Percentiles rank a stretch among this genome's conserved stretches.
These are phyloP conservation scores for Starmerella bombicola DNA, from an alignment of 805 yeast genomes.

Conservation along the genomic window DNA sequence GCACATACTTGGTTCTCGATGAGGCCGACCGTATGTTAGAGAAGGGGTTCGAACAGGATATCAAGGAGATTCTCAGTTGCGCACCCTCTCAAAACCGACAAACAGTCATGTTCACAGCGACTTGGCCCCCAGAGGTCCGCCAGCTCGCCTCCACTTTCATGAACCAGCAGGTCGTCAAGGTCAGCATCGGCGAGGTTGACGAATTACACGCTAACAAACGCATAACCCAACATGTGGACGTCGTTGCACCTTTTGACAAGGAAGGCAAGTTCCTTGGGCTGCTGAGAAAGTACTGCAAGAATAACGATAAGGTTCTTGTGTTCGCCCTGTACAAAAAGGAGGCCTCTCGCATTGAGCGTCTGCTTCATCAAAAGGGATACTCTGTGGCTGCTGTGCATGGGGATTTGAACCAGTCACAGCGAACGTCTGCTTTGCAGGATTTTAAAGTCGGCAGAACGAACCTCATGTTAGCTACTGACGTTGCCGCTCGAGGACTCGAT, in stretches of 20 bases:
- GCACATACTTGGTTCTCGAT: slow-evolving; percentile 70
- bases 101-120: slow-evolving; percentile 98
- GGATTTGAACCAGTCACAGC: slow-evolving; percentile 80
- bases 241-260: slow-evolving; percentile 67
- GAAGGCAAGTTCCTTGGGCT: slow-evolving; percentile 63
- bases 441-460: slow-evolving; percentile 71
- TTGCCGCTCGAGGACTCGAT: slow-evolving; percentile 95
- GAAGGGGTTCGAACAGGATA: slow-evolving; percentile 95
- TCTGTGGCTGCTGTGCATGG: slow-evolving; percentile 91
- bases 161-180: slow-evolving; percentile 64
- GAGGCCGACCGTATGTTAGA: slow-evolving; percentile 99
- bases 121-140: slow-evolving; percentile 99
- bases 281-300: slow-evolving; percentile 50
- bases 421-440: slow-evolving; percentile 72
- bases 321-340: slow-evolving; percentile 95
- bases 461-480: slow-evolving; percentile 89
- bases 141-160: slow-evolving; percentile 78
- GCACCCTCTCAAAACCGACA: slow-evolving; percentile 46
- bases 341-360: slow-evolving; percentile 79
- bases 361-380: slow-evolving; percentile 60
- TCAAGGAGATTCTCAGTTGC: slow-evolving; percentile 65
- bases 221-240: slow-evolving; percentile 88
- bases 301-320: slow-evolving; percentile 65
- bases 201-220: slow-evolving; percentile 90
- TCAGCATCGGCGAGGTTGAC: slow-evolving; percentile 87